Base-by-base conservation (phyloP, 2,329 filamentous ascomycete species). In the Aspergillus ochraceoroseus region DNA sequence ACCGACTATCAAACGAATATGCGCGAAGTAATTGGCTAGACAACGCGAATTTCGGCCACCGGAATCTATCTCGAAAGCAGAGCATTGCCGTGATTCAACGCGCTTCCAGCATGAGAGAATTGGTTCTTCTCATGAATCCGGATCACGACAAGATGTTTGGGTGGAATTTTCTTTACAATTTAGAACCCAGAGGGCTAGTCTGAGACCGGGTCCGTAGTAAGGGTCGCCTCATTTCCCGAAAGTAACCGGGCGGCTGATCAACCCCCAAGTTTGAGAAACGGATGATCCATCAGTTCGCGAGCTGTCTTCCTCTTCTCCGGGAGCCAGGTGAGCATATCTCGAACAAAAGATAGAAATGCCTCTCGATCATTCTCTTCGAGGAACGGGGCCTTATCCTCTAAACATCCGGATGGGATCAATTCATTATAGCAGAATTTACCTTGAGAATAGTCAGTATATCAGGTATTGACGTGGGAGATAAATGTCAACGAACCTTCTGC, bases 281-380 rank as follows among this genome's bases (percentile, higher is more conserved):
- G 59, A 52, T 66, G 58, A 2, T 64, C 52, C 19, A 61, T 55
- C 19, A 67, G 37, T 39, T 66, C 58, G 11, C 52, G 52, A 20
- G 63, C 64, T 13, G 58, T 65, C 32, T 56, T 59, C 25, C 64
- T 58, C 37, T 65, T 46, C 32, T 61, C 55, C 2, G 63, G 62
- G 4, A 53, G 29, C 63, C 62, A 67, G 7, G 41, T 43, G n/a
- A 67, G 53, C 63, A 66, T 65, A 11, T 47, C 42, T 27, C 52
- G 49, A 7, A 53, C 52, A 45, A 66, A 65, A 4, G 57, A 56
- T 9, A 65, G 42, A 32, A 66, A 64, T 2, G 41, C 39, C 11
- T 56, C 54, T 46, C 52, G 54, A 7, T 66, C 58, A 14, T 58
- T 50, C 37, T 54, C 55, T 37, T 53, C 51, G 4, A 63, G 35